A percentile compares a stretch with the other conserved stretches of the same genome.
These are phyloP conservation scores for Marasmius sp. DNA, from an alignment of 1,284 basidiomycete species.

Conservation along the genomic window DNA sequence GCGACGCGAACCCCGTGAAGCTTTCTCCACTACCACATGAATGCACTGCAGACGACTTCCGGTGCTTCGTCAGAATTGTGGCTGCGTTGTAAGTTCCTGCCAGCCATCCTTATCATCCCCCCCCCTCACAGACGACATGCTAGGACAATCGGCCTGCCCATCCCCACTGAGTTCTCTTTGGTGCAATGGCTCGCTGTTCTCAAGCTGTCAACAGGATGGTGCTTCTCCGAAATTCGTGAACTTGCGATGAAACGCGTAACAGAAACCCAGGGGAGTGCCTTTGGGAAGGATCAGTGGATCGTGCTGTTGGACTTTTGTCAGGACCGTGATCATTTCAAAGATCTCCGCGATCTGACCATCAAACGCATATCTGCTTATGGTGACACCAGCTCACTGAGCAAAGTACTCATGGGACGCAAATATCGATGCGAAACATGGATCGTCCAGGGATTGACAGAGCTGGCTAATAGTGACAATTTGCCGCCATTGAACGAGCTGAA, in stretches of 20 bases:
- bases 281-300: background rate
- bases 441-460: background rate
- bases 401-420: background rate
- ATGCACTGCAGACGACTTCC: background rate
- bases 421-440: background rate
- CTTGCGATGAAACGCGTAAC: background rate
- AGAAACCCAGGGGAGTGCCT: background rate
- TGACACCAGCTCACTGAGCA: background rate
- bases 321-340: background rate
- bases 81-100: background rate
- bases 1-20: background rate
- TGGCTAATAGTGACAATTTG: background rate
- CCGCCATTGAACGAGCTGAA: background rate
- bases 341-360: background rate
- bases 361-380: background rate
- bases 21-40: background rate
- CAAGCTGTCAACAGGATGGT: background rate
- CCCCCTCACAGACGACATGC: background rate
- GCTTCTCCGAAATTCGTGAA: background rate
- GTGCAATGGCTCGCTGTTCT: background rate
- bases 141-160: background rate
- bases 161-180: background rate
- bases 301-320: background rate
- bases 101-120: no score
- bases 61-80: background rate